Conservation (phyloP, 257 asterid species). For the Fraxinus cuspidata region DNA sequence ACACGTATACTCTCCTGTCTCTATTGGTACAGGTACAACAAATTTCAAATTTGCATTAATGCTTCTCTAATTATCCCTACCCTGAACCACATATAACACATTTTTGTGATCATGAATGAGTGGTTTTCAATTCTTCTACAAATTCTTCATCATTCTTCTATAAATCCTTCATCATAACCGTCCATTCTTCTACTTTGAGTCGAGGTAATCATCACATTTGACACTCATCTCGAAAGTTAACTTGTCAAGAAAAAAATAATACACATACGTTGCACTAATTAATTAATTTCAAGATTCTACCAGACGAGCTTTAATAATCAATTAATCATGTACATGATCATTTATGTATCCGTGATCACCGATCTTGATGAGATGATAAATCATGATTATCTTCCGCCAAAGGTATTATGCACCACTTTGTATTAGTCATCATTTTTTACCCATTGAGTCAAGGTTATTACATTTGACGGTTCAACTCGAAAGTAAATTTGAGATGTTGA, state of each 20-base stretch:
- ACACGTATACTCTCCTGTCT: not conserved
- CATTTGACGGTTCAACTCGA: too few species aligned
- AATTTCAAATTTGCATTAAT: not conserved
- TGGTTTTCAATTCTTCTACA: conserved; percentile 34
- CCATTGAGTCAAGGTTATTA: not conserved
- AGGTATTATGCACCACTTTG: too few species aligned
- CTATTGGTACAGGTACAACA: not conserved
- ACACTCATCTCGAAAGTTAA: too few species aligned
- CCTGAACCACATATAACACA: conserved; percentile 32
- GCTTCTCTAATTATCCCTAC: not conserved
- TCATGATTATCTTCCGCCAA: too few species aligned
- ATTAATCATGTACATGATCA: not conserved
- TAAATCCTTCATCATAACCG: conserved; percentile 22
- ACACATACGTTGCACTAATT: not conserved
- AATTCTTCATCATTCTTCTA: conserved; percentile 16
- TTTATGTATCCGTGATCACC: conserved; percentile 26
- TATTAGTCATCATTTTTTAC: too few species aligned
- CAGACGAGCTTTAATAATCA: not conserved
- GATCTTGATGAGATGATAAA: conserved; percentile 32
- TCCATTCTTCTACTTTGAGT: not conserved
- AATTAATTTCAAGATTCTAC: conserved; percentile 19
- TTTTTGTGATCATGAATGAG: conserved; percentile 33
- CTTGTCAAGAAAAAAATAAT: not conserved
- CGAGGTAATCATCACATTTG: too few species aligned
- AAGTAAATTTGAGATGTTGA: not conserved